These are phyloP conservation scores for Termitomyces bulborhizus DNA, from an alignment of 768 basidiomycete species.

Conservation along the genomic window DNA sequence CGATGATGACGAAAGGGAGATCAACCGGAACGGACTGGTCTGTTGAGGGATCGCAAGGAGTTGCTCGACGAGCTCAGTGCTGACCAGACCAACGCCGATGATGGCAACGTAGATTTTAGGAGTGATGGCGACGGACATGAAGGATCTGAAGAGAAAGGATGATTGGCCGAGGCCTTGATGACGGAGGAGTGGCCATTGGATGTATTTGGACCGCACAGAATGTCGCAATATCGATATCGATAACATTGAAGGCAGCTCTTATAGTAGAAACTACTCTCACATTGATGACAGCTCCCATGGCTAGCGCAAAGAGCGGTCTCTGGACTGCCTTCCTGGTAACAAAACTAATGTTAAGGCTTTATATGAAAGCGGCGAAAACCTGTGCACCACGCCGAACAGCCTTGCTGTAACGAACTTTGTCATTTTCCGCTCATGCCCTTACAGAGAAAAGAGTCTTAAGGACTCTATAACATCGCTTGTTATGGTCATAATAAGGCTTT, in stretches of 20 bases:
- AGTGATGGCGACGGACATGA: constrained; percentile 12
- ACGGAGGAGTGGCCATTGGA: constrained; percentile 1
- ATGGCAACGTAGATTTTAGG: constrained; percentile 57
- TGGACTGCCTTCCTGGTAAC: no score
- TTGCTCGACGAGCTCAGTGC: constrained; percentile 80
- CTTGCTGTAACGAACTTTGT: no score
- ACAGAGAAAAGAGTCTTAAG: no score
- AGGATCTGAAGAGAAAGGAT: constrained; percentile 5
- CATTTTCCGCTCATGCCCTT: no score
- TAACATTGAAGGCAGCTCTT: constrained; percentile 7
- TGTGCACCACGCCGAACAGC: no score
- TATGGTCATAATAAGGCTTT: constrained; percentile 85
- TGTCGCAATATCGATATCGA: constrained; percentile 11
- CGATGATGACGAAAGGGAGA: constrained; percentile 66
- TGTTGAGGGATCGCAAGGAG: constrained; percentile 60
- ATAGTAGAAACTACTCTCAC: neutral
- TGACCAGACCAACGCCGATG: constrained; percentile 91
- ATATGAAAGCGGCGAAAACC: no score
- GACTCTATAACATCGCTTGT: no score
- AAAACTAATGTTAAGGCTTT: no score
- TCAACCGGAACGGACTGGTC: constrained; percentile 50
- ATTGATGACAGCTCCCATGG: neutral
- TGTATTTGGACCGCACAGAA: constrained; percentile 4
- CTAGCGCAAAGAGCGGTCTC: no score
- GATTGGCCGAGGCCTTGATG: constrained; percentile 6